phyloP scores from a whole-genome alignment of 768 basidiomycete genomes.

The Chalciporus sphaerocephalus region DNA sequence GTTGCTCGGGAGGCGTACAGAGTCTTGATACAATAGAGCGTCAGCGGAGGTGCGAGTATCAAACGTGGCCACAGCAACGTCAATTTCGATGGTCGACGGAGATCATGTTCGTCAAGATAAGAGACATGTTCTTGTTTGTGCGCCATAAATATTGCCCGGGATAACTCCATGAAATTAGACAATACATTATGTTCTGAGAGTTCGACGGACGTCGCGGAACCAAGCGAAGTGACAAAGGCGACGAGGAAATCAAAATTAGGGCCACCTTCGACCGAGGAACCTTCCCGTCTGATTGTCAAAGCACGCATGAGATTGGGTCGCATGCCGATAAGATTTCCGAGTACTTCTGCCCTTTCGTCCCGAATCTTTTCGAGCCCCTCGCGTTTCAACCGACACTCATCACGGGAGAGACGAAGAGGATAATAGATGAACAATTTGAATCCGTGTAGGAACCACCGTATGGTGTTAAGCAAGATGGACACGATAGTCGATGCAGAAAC shows the following conservation, averaged over 20 bases:
- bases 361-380: slow-evolving; percentile 57
- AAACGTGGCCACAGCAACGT: slow-evolving; percentile 79
- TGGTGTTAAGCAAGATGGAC: slow-evolving; percentile 5
- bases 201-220: slow-evolving; percentile 15
- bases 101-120: slow-evolving; percentile 33
- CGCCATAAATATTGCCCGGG: slow-evolving; percentile 19
- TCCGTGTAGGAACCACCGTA: slow-evolving; percentile 13
- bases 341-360: slow-evolving; percentile 60
- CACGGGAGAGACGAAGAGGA: slow-evolving; percentile 59
- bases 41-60: slow-evolving; percentile 68
- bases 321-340: slow-evolving; percentile 59
- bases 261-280: neutral
- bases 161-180: slow-evolving; percentile 16
- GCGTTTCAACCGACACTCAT: slow-evolving; percentile 64
- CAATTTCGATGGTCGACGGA: slow-evolving; percentile 64
- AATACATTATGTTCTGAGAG: slow-evolving; percentile 9
- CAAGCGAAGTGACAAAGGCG: slow-evolving; percentile 21
- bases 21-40: slow-evolving; percentile 46
- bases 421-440: slow-evolving; percentile 27
- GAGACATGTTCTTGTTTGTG: slow-evolving; percentile 28
- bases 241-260: slow-evolving; percentile 14
- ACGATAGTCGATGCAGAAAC: slow-evolving; percentile 7
- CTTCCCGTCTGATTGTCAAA: slow-evolving; percentile 17
- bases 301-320: slow-evolving; percentile 42
- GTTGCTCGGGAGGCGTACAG: slow-evolving; percentile 58